Base-by-base conservation (phyloP, 2,329 filamentous ascomycete species). In the Colletotrichum sp. region DNA sequence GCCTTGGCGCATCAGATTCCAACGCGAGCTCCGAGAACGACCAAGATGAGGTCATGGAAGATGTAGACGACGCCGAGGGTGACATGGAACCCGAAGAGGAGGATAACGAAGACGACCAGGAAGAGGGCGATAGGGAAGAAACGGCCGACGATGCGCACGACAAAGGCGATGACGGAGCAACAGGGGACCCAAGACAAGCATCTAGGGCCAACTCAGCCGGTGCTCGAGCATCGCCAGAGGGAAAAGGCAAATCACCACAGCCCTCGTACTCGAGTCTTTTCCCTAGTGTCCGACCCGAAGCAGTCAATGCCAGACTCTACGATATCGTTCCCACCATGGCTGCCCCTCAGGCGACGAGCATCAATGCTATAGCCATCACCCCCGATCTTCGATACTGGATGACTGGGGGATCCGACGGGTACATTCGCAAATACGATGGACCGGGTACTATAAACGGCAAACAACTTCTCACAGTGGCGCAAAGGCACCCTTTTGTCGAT, bases 261-360 rank as follows among this genome's bases (percentile, higher is more conserved):
- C 77, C 12, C 68, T 76, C 44, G 18, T 49, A 12, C 55, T 79
- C 30, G 12, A 64, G 70, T 8, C 77, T 78, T 8, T 77, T 71
- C 34, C 78, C 78, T 6, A 89, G 87, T 66, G 89, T 96, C n/a
- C 92, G 95, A 1, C 89, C 93, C 13, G 96, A 98, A 81, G 94
- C 93, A n/a, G 87, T 98, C 66, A 93, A 90, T 2, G 96, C 97
- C 16, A 88, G 90, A 55, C 91, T 94, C 3, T 99, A 99, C 87
- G 97, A 99, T 83, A 98, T 99, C 76, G 94, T 98, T 2, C 97
- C 97, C 3, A 99, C 97, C 26, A 99, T 99, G 87, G 97, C 97
- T 3, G 97, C 97, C 5, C 97, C 97, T 1, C 96, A 98, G 84
- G 95, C 95, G 77, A 99, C 97, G 5, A 98, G 96, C 69, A 95